Evolutionary conservation across 306 rosid genomes (phyloP).

Genomic region (Lathyrus sativus): DNA sequence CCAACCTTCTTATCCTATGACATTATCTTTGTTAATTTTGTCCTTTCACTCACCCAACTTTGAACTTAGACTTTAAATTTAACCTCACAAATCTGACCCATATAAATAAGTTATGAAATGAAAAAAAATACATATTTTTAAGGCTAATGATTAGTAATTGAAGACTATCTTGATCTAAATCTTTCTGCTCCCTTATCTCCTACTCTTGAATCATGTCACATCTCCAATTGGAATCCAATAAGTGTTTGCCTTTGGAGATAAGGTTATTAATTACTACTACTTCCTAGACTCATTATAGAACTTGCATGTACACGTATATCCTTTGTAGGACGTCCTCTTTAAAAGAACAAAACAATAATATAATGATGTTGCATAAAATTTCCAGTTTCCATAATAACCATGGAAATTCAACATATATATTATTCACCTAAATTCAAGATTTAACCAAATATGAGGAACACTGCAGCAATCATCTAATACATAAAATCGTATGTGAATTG

Average conservation of each 20-base stretch:
- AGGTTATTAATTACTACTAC: too few relatives aligned
- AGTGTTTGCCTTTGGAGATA: background rate
- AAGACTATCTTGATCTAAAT: background rate
- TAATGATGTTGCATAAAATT: background rate
- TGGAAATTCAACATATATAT: background rate
- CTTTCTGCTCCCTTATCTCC: conserved; percentile 10
- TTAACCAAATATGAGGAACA: conserved; percentile 1
- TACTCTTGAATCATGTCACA: background rate
- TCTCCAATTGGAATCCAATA: background rate
- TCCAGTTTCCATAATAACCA: background rate
- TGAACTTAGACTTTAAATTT: background rate
- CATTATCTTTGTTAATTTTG: conserved; percentile 31
- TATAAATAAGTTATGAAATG: background rate
- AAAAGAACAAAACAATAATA: too few relatives aligned
- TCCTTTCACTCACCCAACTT: background rate
- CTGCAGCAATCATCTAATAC: background rate
- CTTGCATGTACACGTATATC: too few relatives aligned
- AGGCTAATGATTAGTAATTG: background rate
- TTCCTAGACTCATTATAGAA: too few relatives aligned
- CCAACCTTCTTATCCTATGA: background rate
- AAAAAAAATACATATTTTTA: background rate
- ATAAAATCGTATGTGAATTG: background rate
- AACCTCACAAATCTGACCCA: background rate
- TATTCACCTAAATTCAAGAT: conserved; percentile 12
- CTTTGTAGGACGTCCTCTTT: too few relatives aligned